Base-by-base conservation (phyloP, 805 yeast genomes). In the Starmera caribaea region DNA sequence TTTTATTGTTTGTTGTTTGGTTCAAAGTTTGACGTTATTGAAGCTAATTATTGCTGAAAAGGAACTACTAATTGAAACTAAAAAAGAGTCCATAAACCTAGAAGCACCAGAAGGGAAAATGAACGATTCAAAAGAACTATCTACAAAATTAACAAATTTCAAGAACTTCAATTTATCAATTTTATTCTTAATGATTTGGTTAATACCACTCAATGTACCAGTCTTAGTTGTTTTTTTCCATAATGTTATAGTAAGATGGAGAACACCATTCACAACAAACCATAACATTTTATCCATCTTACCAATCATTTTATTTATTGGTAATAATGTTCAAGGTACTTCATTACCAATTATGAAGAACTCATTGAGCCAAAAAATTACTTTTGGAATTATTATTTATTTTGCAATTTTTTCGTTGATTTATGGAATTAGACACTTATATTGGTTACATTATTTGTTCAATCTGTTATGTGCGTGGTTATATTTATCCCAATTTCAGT, bases 211-310 rank as follows among this genome's bases (percentile, higher is more conserved):
- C 16, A 82, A 82, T 50, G 64, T 79, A 1, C 96, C 96, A 0
- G 76, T 83, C 2, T 55, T 88, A 26, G 65, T 87, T 42, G 96
- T 88, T 2, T 87, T 88, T 67, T 62, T 84, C 29, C 95, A 85
- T 51, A 84, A 88, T 51, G 65, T 87, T 42, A 71, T 82, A 1
- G 69, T 86, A 15, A 74, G 71, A 47, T 85, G 95, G 95, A 73
- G 69, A 40, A 83, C 92, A 0, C 88, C 95, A 14, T 87, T 87
- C 53, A 74, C 84, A 6, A 81, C 95, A 0, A 95, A 87, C 56
- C 95, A 89, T 56, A 88, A 86, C 53, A 65, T 84, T 33, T 58
- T 88, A 39, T 82, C 95, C 0, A 73, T 88, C 17, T 61, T 81
- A 12, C 95, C 96, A 0, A 76, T 83, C 2, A 66, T 87, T 8